A percentile compares a stretch with the other conserved stretches of the same genome.
Conservation (phyloP, 371 early-diverging fungal species). For the Apophysomyces ossiformis region DNA sequence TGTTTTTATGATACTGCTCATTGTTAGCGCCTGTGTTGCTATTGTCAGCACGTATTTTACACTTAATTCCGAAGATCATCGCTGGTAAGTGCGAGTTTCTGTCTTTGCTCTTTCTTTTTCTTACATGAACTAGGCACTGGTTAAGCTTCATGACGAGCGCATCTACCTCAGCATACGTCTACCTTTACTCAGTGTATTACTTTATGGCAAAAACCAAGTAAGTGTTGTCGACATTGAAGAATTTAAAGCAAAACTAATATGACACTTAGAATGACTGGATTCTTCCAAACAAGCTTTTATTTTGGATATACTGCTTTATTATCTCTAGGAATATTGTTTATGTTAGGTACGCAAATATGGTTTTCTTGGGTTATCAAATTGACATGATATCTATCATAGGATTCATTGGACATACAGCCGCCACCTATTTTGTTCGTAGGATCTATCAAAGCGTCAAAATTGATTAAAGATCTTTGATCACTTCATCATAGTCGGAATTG, state of each 20-base stretch:
- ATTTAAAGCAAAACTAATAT: not conserved
- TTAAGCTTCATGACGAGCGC: constrained; percentile 79
- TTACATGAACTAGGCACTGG: constrained; percentile 68
- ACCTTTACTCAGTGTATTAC: constrained; percentile 81
- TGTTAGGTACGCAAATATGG: constrained; percentile 60
- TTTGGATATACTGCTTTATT: constrained; percentile 80
- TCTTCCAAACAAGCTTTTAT: constrained; percentile 81
- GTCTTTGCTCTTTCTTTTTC: not conserved
- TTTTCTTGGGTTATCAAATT: not conserved
- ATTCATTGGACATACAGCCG: constrained; percentile 67
- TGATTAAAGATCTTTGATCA: constrained; percentile 40
- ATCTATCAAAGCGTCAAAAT: constrained; percentile 81
- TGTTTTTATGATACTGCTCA: constrained; percentile 71
- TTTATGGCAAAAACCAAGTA: constrained; percentile 76
- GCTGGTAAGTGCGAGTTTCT: constrained; percentile 57
- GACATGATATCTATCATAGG: constrained; percentile 22
- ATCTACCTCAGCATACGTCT: constrained; percentile 80
- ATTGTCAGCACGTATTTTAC: constrained; percentile 82
- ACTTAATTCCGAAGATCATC: constrained; percentile 84
- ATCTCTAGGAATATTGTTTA: constrained; percentile 69
- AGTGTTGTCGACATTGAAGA: constrained; percentile 17
- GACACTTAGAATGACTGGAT: constrained; percentile 73
- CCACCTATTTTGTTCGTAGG: constrained; percentile 68
- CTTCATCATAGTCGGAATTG: not conserved
- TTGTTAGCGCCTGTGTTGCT: constrained; percentile 79